Evolutionary conservation across 345 rosid genomes (phyloP).

Genomic region (Kandelia obovata): DNA sequence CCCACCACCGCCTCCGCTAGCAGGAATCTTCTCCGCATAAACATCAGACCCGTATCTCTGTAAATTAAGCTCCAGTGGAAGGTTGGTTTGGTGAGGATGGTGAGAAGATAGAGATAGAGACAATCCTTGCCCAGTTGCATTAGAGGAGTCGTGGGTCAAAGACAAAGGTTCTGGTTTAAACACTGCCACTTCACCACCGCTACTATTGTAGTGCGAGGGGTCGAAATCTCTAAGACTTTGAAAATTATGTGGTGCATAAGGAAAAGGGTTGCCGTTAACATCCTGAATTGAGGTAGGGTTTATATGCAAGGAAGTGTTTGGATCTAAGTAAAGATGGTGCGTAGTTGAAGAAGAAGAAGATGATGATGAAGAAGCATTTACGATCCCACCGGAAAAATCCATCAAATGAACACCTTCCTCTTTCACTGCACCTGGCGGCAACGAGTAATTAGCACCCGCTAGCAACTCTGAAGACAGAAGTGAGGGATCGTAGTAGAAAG

Average conservation of each 20-base stretch:
- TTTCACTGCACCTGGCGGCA: slow-evolving; percentile 27
- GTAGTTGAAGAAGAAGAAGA: slow-evolving; percentile 26
- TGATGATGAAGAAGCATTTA: slow-evolving; percentile 18
- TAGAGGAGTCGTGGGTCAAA: slow-evolving; percentile 17
- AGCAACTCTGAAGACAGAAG: slow-evolving; percentile 52
- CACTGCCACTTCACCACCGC: slow-evolving; percentile 41
- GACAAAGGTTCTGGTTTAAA: slow-evolving; percentile 52
- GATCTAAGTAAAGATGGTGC: slow-evolving; percentile 43
- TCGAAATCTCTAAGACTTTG: slow-evolving; percentile 47
- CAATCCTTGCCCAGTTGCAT: slow-evolving; percentile 33
- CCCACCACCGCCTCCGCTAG: slow-evolving; percentile 14
- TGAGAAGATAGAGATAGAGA: slow-evolving; percentile 71
- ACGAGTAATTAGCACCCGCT: slow-evolving; percentile 16
- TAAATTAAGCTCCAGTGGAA: slow-evolving; percentile 47
- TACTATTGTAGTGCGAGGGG: slow-evolving; percentile 26
- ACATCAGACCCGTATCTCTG: slow-evolving; percentile 41
- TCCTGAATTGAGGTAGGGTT: slow-evolving; percentile 51
- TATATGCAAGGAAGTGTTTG: slow-evolving; percentile 37
- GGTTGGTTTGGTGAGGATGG: slow-evolving; percentile 35
- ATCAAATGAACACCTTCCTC: slow-evolving; percentile 47
- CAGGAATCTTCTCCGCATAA: slow-evolving; percentile 21
- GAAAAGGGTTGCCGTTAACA: slow-evolving; percentile 40
- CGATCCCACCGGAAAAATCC: slow-evolving; percentile 37
- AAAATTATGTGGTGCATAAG: slow-evolving; percentile 42
- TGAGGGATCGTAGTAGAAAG: slow-evolving; percentile 50